Evolutionary conservation across 306 rosid species (phyloP).

Genomic region (Abrus pulchellus): DNA sequence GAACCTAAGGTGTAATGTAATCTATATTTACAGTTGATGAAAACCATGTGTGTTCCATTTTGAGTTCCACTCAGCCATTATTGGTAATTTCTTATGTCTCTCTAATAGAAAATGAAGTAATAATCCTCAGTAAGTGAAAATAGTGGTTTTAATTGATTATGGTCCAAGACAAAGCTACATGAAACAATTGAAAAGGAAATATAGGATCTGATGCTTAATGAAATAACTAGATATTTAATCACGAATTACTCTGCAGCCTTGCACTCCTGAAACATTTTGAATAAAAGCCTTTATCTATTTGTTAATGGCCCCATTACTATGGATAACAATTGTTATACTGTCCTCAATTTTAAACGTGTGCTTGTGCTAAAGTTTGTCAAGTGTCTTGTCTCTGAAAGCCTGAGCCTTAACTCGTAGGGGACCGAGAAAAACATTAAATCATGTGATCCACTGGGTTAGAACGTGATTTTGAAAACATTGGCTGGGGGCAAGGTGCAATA

Average conservation of each 20-base stretch:
- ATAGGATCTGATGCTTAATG: slow-evolving; percentile 7
- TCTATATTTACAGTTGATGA: slow-evolving; percentile 33
- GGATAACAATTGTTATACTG: neutral
- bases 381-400: slow-evolving; percentile 11
- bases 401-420: no score
- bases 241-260: slow-evolving; percentile 23
- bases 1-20: slow-evolving; percentile 20
- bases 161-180: slow-evolving; percentile 22
- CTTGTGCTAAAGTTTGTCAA: neutral
- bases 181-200: slow-evolving; percentile 1
- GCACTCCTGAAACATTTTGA: slow-evolving; percentile 36
- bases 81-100: slow-evolving; percentile 6
- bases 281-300: slow-evolving; percentile 17
- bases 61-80: slow-evolving; percentile 3
- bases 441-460: no score
- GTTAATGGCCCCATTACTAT: neutral
- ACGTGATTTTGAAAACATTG: neutral
- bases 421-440: no score
- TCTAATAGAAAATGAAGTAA: slow-evolving; percentile 18
- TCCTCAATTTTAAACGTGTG: neutral
- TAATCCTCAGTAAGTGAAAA: slow-evolving; percentile 12
- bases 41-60: slow-evolving; percentile 22
- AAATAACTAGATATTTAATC: slow-evolving; percentile 33
- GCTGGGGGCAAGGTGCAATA: no score
- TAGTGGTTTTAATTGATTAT: neutral